A percentile compares a stretch with the other conserved stretches of the same genome.
Evolutionary conservation across 2,329 filamentous ascomycete genomes (phyloP).

Genomic region (Epichloe brachyelytri): DNA sequence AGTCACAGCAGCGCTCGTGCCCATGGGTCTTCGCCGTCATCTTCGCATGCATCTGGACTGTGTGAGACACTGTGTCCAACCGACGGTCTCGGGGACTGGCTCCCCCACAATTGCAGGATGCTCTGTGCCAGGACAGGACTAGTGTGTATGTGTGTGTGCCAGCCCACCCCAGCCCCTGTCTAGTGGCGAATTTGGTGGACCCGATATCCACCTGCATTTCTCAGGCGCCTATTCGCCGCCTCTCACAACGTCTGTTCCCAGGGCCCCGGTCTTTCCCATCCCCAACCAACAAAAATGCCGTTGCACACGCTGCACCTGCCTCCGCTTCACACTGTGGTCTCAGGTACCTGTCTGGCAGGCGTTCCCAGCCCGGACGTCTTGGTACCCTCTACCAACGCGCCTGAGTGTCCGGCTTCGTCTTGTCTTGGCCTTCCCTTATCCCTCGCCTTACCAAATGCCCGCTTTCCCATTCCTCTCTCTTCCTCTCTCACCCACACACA

Average conservation of each 20-base stretch:
- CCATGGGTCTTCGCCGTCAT: background rate
- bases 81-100: conserved; percentile 6
- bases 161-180: conserved; percentile 19
- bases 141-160: conserved; percentile 10
- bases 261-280: conserved; percentile 5
- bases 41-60: background rate
- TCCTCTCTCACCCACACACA: background rate
- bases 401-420: background rate
- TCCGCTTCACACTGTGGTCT: background rate
- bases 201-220: background rate
- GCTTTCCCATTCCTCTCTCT: conserved; percentile 4
- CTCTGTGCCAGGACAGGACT: conserved; percentile 2
- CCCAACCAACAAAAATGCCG: conserved; percentile 20
- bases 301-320: conserved; percentile 8
- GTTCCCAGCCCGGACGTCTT: background rate
- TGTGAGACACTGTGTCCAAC: conserved; percentile 1
- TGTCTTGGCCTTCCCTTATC: background rate
- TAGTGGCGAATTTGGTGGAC: conserved; percentile 17
- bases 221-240: conserved; percentile 18
- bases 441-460: conserved; percentile 3
- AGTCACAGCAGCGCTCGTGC: background rate
- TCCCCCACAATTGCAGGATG: conserved; percentile 15
- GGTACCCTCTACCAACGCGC: background rate
- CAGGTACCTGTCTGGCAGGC: background rate
- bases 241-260: conserved; percentile 4